Percentiles rank a stretch among this genome's conserved stretches.
Conservation (phyloP, 2,329 filamentous ascomycete genomes). For the Fusarium sp. region DNA sequence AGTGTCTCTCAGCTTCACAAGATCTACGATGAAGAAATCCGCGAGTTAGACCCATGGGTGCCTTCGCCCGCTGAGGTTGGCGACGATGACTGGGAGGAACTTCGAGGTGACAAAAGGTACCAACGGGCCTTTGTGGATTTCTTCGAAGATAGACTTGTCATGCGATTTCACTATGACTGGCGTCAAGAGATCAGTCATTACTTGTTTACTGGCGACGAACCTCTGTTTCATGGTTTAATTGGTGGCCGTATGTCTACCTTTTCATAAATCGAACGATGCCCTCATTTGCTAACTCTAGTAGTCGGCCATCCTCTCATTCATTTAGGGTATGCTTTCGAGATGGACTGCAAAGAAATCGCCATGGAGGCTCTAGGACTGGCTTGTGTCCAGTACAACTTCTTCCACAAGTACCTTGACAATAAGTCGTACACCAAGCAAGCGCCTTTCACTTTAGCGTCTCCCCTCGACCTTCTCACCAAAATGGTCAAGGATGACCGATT, state of each 20-base stretch:
- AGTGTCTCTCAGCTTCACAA: slow-evolving; percentile 76
- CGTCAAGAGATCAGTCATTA: slow-evolving; percentile 79
- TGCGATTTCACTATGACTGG: slow-evolving; percentile 83
- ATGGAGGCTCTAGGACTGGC: slow-evolving; percentile 87
- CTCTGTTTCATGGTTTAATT: slow-evolving; percentile 83
- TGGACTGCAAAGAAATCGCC: slow-evolving; percentile 84
- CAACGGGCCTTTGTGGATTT: slow-evolving; percentile 94
- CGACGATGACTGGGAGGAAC: slow-evolving; percentile 86
- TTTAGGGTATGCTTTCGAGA: slow-evolving; percentile 91
- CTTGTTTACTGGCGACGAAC: slow-evolving; percentile 77
- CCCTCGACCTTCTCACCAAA: slow-evolving; percentile 76
- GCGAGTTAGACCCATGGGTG: slow-evolving; percentile 80
- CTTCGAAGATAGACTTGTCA: slow-evolving; percentile 89
- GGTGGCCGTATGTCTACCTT: slow-evolving; percentile 71
- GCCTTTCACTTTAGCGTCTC: slow-evolving; percentile 68
- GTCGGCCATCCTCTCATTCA: slow-evolving; percentile 95
- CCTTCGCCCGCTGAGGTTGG: slow-evolving; percentile 87
- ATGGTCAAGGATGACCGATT: slow-evolving; percentile 77
- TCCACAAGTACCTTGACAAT: slow-evolving; percentile 78
- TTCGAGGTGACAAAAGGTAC: slow-evolving; percentile 80
- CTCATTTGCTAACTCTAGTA: slow-evolving; percentile 52
- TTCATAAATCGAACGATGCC: neutral
- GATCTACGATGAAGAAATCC: slow-evolving; percentile 82
- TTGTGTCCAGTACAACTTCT: slow-evolving; percentile 65
- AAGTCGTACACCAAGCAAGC: slow-evolving; percentile 74